Base-by-base conservation (phyloP, 805 yeast species). In the Nakazawaea molendinolei region DNA sequence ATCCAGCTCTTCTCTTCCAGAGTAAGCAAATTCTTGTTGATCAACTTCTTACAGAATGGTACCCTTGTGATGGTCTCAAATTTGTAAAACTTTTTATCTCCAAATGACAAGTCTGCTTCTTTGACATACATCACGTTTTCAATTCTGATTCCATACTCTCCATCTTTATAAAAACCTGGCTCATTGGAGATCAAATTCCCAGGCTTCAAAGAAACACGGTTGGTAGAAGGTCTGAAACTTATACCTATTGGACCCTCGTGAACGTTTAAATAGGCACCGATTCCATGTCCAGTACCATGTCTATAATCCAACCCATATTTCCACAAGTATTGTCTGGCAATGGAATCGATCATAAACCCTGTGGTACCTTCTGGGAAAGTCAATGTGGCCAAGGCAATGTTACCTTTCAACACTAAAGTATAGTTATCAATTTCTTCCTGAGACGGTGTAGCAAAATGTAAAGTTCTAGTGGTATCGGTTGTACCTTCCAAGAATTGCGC, bases 161-260 rank as follows among this genome's bases (percentile, higher is more conserved):
- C 78, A 26, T 70, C 74, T 47, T 74, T 69, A 49, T 76, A 76
- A 51, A 61, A 75, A 1, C 83, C 83, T 7, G 83, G 83, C 48
- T 76, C 83, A 50, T 75, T 73, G 15, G 78, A 69, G 12, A 75
- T 52, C 39, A 76, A 53, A 45, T 75, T 71, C 3, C 83, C 83
- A 3, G 71, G 65, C 46, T 65, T 56, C 39, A 76, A 61, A 0
- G 60, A 48, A 29, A 60, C 52, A 17, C 54, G 50, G 31, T 73
- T 67, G 23, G 74, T 73, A 38, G 61, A 63, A 21, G 73, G 69
- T 44, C 75, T 57, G 41, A 72, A 67, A 1, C 79, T 76, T 46
- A 74, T 71, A n/a, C 79, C 78, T 41, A 74, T 67, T 16, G 81
- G 82, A 16, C 78, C 76, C 41, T 76, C 79, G 46, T 76, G 82